Conservation (phyloP, 2,329 filamentous ascomycete species). For the Apiospora koreana region DNA sequence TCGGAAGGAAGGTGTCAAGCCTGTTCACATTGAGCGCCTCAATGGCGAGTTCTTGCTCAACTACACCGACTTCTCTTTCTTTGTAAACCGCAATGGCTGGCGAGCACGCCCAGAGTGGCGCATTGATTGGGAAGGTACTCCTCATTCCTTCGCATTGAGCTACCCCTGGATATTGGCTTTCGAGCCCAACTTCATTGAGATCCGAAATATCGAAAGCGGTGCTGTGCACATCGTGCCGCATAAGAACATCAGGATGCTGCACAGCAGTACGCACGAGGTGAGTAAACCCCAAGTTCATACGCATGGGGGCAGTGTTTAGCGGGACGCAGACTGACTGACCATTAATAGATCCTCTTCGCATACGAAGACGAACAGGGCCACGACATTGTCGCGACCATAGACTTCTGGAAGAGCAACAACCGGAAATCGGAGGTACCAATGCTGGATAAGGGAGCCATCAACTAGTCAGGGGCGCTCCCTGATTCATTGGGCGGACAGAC, state of each 20-base stretch:
- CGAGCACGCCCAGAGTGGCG: slow-evolving; percentile 93
- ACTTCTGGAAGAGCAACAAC: slow-evolving; percentile 84
- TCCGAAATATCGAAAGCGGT: slow-evolving; percentile 91
- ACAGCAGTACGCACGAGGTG: slow-evolving; percentile 96
- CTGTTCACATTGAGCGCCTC: slow-evolving; percentile 95
- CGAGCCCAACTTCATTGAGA: slow-evolving; percentile 95
- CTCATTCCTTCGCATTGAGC: slow-evolving; percentile 88
- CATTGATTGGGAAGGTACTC: slow-evolving; percentile 95
- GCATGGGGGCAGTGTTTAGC: slow-evolving; percentile 18
- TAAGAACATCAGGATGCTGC: slow-evolving; percentile 96
- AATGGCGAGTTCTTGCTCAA: slow-evolving; percentile 97
- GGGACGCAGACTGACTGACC: slow-evolving; percentile 24
- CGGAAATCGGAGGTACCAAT: slow-evolving; percentile 34
- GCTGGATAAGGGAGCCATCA: slow-evolving; percentile 13
- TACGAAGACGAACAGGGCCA: slow-evolving; percentile 95
- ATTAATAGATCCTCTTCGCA: slow-evolving; percentile 83
- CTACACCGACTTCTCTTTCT: slow-evolving; percentile 98
- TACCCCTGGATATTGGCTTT: slow-evolving; percentile 98
- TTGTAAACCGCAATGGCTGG: slow-evolving; percentile 98
- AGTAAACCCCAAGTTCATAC: slow-evolving; percentile 31
- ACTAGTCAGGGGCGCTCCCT: slow-evolving; percentile 10
- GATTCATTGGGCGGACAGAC: not conserved
- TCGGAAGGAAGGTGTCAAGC: slow-evolving; percentile 87
- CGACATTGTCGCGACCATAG: slow-evolving; percentile 90
- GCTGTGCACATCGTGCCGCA: slow-evolving; percentile 95